Conservation (phyloP, 108 stramenopile species). For the Asterionellopsis glacialis region DNA sequence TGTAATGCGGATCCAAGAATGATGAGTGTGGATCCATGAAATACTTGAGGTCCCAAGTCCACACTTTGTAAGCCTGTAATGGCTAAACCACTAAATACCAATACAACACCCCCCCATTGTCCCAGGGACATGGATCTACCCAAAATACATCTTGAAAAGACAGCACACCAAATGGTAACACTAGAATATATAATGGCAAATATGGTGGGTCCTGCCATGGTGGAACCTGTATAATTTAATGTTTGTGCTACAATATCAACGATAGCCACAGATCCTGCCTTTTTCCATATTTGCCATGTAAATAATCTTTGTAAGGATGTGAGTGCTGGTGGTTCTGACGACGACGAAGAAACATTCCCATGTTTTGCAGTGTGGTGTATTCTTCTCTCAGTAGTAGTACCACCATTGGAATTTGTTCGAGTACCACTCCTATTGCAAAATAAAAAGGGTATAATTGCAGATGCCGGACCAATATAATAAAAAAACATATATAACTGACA, state of each 20-base stretch:
- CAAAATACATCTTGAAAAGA: conserved; percentile 53
- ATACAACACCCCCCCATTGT: conserved; percentile 55
- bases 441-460: conserved; percentile 9
- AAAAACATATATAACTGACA: conserved; percentile 79
- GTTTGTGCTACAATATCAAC: conserved; percentile 62
- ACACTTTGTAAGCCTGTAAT: conserved; percentile 45
- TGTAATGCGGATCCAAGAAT: conserved; percentile 59
- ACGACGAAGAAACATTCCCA: no score
- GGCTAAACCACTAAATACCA: conserved; percentile 60
- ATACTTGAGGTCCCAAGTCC: conserved; percentile 33
- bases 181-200: conserved; percentile 70
- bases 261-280: conserved; percentile 48
- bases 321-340: no score
- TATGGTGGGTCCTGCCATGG: conserved; percentile 67
- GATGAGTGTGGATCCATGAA: conserved; percentile 46
- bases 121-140: conserved; percentile 25
- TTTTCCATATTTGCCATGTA: background rate
- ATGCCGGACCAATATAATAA: conserved; percentile 63
- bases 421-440: background rate
- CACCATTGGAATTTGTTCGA: background rate
- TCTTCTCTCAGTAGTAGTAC: no score
- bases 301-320: no score
- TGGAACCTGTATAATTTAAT: conserved; percentile 70
- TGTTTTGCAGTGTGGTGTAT: no score
- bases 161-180: conserved; percentile 73